These are phyloP conservation scores for Kodamaea leandrae DNA, from an alignment of 805 yeast genomes.

Conservation along the genomic window DNA sequence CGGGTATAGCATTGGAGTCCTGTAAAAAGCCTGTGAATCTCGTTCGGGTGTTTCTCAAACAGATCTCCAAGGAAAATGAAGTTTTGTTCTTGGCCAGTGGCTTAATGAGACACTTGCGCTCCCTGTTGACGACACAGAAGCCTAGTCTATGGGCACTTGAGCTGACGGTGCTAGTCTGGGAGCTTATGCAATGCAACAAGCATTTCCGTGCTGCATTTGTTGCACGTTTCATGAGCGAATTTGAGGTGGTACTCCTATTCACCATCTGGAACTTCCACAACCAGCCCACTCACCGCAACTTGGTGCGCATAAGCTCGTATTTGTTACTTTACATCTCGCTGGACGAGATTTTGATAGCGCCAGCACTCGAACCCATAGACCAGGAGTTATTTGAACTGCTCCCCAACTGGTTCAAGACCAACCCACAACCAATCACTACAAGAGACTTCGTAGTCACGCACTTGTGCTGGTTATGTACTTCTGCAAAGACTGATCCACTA, in stretches of 20 bases:
- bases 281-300: constrained; percentile 31
- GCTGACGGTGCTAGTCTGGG: constrained; percentile 68
- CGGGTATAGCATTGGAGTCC: too few species aligned
- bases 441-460: constrained; percentile 64
- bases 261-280: constrained; percentile 52
- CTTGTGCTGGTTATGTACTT: constrained; percentile 31
- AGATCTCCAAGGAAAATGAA: constrained; percentile 48
- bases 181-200: constrained; percentile 69
- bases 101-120: constrained; percentile 45
- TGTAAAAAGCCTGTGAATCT: neutral
- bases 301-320: constrained; percentile 51
- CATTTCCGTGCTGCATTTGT: constrained; percentile 42
- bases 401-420: constrained; percentile 52
- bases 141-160: constrained; percentile 51
- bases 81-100: constrained; percentile 47
- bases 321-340: constrained; percentile 51
- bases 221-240: constrained; percentile 49
- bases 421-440: constrained; percentile 46
- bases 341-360: constrained; percentile 28
- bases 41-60: constrained; percentile 12
- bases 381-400: constrained; percentile 44
- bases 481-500: constrained; percentile 26
- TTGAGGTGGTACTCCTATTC: constrained; percentile 53
- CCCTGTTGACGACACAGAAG: constrained; percentile 28
- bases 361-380: constrained; percentile 46